phyloP scores from a whole-genome alignment of 805 yeast genomes.

The Myxozyma lipomycoides region DNA sequence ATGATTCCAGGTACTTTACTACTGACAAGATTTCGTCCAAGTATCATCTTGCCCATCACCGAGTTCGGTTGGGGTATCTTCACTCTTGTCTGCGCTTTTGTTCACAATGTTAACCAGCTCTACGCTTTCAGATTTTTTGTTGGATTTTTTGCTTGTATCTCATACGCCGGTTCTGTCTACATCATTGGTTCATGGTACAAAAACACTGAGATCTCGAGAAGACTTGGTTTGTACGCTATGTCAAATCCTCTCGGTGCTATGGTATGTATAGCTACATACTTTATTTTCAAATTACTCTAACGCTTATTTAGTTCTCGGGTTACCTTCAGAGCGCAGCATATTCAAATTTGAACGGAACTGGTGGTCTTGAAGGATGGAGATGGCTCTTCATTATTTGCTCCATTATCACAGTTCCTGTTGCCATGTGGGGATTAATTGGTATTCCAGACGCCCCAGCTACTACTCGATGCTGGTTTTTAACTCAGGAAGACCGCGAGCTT shows the following conservation, averaged over 20 bases:
- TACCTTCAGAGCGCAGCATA: slow-evolving; percentile 46
- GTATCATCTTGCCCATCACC: slow-evolving; percentile 37
- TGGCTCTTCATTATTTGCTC: slow-evolving; percentile 69
- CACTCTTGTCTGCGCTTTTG: slow-evolving; percentile 39
- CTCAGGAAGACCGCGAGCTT: slow-evolving; percentile 35
- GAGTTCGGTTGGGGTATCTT: slow-evolving; percentile 41
- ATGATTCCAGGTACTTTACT: slow-evolving; percentile 43
- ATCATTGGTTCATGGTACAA: slow-evolving; percentile 43
- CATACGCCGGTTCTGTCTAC: slow-evolving; percentile 33
- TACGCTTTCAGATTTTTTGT: slow-evolving; percentile 44
- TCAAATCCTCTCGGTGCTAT: slow-evolving; percentile 43
- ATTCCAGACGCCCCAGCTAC: slow-evolving; percentile 54
- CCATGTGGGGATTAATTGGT: slow-evolving; percentile 41
- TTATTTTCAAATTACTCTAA: no score
- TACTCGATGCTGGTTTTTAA: slow-evolving; percentile 36
- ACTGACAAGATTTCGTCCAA: slow-evolving; percentile 38
- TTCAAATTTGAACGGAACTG: slow-evolving; percentile 40
- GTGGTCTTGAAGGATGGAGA: slow-evolving; percentile 53
- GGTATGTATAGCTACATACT: slow-evolving; percentile 7
- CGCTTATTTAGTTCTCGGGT: slow-evolving; percentile 37
- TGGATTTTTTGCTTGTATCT: slow-evolving; percentile 44
- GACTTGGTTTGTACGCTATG: slow-evolving; percentile 43
- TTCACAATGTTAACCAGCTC: slow-evolving; percentile 35
- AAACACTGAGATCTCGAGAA: slow-evolving; percentile 43
- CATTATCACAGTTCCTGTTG: slow-evolving; percentile 42